phyloP scores from a whole-genome alignment of 1,284 basidiomycete species.

The Ustilago cynodontis region DNA sequence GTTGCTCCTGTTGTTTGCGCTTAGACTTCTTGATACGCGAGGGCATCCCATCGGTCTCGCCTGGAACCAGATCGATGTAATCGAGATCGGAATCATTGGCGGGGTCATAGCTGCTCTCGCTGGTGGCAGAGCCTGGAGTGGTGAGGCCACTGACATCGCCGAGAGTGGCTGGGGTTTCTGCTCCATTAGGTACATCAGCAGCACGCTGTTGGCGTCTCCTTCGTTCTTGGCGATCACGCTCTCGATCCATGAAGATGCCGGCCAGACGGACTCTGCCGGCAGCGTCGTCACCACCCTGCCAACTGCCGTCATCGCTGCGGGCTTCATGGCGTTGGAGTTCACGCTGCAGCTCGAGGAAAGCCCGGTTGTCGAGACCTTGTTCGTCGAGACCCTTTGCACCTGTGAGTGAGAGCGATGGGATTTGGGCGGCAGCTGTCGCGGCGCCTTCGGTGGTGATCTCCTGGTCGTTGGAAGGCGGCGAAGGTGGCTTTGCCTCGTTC shows the following conservation, averaged over 20 bases:
- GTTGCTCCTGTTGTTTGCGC: conserved; percentile 1
- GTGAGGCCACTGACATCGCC: conserved; percentile 48
- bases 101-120: conserved; percentile 66
- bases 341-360: conserved; percentile 62
- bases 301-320: conserved; percentile 42
- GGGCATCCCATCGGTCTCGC: conserved; percentile 69
- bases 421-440: conserved; percentile 11
- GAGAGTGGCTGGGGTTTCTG: conserved; percentile 22
- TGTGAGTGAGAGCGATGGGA: conserved; percentile 52
- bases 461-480: not conserved
- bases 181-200: not conserved
- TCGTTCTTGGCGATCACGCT: conserved; percentile 34
- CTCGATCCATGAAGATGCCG: conserved; percentile 42
- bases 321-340: conserved; percentile 62
- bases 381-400: conserved; percentile 62
- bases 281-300: conserved; percentile 30
- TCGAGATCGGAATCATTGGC: conserved; percentile 63
- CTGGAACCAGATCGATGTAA: conserved; percentile 66
- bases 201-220: conserved; percentile 24
- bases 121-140: conserved; percentile 54
- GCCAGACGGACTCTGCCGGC: conserved; percentile 27
- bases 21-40: conserved; percentile 40
- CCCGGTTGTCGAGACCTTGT: conserved; percentile 60
- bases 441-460: not conserved
- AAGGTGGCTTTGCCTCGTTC: conserved; percentile 14